phyloP scores from a whole-genome alignment of 192 early-diverging fungal genomes.

The Coemansia sp. region DNA sequence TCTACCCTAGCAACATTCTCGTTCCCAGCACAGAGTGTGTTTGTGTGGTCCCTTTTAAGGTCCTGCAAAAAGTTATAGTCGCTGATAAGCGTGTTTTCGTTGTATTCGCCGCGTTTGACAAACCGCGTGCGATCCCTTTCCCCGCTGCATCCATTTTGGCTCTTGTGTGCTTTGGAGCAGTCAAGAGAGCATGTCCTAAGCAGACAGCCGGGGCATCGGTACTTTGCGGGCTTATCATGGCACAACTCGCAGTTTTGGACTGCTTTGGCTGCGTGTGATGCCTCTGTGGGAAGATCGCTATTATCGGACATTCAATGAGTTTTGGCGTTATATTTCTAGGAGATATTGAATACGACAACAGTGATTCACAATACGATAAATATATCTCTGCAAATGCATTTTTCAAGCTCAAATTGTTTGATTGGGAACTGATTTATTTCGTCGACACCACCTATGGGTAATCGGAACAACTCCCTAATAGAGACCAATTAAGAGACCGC shows the following conservation, averaged over 20 bases:
- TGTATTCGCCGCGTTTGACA: constrained; percentile 61
- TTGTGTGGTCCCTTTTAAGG: constrained; percentile 47
- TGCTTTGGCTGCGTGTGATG: background rate
- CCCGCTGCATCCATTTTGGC: constrained; percentile 60
- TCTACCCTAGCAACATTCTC: background rate
- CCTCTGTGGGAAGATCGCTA: background rate
- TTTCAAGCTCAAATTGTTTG: too few species aligned
- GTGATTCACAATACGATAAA: too few species aligned
- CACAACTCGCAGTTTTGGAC: constrained; percentile 52
- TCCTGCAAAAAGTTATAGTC: constrained; percentile 75
- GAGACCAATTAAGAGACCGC: too few species aligned
- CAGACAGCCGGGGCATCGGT: constrained; percentile 71
- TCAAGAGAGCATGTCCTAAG: constrained; percentile 63
- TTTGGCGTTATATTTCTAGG: too few species aligned
- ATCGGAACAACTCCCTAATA: too few species aligned
- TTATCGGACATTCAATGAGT: background rate
- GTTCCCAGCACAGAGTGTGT: constrained; percentile 54
- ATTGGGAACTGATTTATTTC: too few species aligned
- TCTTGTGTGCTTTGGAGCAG: constrained; percentile 69
- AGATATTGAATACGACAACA: too few species aligned
- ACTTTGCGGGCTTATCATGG: constrained; percentile 50
- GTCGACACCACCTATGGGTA: too few species aligned
- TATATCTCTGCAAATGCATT: too few species aligned
- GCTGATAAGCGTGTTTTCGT: constrained; percentile 66
- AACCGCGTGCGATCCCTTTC: constrained; percentile 63